phyloP scores from a whole-genome alignment of 1,284 basidiomycete species.

The Takashimella tepidaria region DNA sequence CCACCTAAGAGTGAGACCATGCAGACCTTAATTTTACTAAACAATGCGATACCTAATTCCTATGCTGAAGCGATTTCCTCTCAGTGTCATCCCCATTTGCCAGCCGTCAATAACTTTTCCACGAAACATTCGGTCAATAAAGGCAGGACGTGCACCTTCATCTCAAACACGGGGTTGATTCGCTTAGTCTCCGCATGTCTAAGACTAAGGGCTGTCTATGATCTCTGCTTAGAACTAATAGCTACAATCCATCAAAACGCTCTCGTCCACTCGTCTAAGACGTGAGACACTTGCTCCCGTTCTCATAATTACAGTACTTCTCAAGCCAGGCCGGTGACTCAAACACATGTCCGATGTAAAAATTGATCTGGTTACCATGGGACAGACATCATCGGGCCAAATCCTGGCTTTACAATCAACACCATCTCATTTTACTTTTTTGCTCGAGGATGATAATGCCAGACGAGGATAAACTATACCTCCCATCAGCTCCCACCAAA shows the following conservation, averaged over 20 bases:
- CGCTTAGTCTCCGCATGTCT: constrained; percentile 24
- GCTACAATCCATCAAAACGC: constrained; percentile 38
- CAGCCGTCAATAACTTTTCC: no score
- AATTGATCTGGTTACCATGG: no score
- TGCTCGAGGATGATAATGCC: no score
- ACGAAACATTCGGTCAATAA: constrained; percentile 85
- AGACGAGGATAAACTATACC: no score
- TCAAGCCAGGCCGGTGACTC: no score
- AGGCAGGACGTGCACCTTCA: constrained; percentile 80
- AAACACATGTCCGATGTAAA: no score
- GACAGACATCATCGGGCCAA: no score
- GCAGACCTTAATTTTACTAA: no score
- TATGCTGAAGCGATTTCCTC: constrained; percentile 1
- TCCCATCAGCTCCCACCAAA: no score
- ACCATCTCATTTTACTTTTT: no score
- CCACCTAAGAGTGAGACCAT: no score
- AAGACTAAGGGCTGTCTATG: constrained; percentile 11
- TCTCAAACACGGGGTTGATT: constrained; percentile 62
- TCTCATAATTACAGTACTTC: constrained; percentile 26
- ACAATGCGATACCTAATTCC: not conserved
- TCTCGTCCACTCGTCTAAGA: constrained; percentile 22
- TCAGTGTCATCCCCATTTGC: constrained; percentile 4
- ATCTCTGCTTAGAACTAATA: constrained; percentile 37
- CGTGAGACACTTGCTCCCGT: constrained; percentile 17
- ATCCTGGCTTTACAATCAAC: no score